These are phyloP conservation scores for Euryodendron excelsum DNA, from an alignment of 148 eudicot species.

Conservation along the genomic window DNA sequence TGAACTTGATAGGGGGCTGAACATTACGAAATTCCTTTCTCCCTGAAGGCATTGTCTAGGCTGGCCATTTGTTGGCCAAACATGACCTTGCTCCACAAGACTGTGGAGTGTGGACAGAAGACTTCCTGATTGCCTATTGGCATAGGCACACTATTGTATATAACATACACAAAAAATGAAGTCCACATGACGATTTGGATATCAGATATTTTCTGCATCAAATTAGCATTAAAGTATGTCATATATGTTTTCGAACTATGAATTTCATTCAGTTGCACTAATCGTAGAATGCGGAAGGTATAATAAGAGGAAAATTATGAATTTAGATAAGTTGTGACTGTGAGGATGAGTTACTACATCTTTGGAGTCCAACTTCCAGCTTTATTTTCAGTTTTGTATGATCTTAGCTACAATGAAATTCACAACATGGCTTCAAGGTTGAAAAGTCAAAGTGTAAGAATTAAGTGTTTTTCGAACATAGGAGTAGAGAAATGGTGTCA, in stretches of 20 bases:
- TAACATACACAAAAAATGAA: not conserved
- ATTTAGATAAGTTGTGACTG: not conserved
- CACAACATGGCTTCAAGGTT: not conserved
- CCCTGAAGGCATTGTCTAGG: not conserved
- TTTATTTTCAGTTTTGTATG: not conserved
- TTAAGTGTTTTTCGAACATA: not conserved
- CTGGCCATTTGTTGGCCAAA: not conserved
- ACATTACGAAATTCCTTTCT: not conserved
- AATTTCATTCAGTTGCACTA: not conserved
- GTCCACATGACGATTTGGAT: not conserved
- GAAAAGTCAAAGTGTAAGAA: not conserved
- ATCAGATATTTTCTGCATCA: not conserved
- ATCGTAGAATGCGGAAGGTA: not conserved
- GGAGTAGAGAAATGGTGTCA: not conserved
- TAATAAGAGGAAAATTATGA: not conserved
- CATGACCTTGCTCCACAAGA: not conserved
- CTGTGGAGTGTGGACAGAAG: not conserved
- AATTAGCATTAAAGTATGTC: not conserved
- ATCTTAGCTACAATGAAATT: not conserved
- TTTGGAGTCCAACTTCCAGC: not conserved
- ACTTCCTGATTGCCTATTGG: not conserved
- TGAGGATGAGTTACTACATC: not conserved
- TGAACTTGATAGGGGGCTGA: conserved; percentile 3
- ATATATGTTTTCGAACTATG: not conserved
- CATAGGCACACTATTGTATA: not conserved